phyloP scores from a whole-genome alignment of 208 protist species.

The Strigomonas culicis region DNA sequence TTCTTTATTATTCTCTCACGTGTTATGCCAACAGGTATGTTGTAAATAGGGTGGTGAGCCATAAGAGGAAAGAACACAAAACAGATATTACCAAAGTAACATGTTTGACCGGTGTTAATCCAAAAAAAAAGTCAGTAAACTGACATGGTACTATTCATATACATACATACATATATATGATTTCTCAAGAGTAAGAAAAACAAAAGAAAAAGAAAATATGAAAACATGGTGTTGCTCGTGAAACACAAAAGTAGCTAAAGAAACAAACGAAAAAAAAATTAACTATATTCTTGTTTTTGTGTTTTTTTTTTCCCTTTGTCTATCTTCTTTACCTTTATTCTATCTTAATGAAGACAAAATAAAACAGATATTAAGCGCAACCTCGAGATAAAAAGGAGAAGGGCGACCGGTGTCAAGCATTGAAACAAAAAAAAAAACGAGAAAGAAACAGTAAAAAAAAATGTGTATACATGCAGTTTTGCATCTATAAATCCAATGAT shows the following conservation, averaged over 20 bases:
- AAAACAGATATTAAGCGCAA: constrained; percentile 6
- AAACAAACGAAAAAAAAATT: constrained; percentile 11
- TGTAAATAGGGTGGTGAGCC: too few species aligned
- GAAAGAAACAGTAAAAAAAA: constrained; percentile 8
- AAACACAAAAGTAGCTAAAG: not conserved
- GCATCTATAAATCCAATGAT: not conserved
- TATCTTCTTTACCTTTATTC: constrained; percentile 13
- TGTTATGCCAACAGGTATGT: too few species aligned
- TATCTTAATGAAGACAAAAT: constrained; percentile 1
- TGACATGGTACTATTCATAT: not conserved
- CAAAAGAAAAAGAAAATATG: not conserved
- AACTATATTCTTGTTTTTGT: not conserved
- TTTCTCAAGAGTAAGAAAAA: not conserved
- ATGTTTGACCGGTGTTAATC: too few species aligned
- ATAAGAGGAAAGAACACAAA: too few species aligned
- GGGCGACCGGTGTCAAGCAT: too few species aligned
- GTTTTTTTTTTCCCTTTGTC: not conserved
- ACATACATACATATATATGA: not conserved
- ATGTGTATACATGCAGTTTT: not conserved
- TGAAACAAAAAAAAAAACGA: constrained; percentile 12
- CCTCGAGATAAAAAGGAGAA: not conserved
- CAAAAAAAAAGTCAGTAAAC: not conserved
- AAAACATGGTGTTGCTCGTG: not conserved
- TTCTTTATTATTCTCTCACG: too few species aligned
- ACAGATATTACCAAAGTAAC: too few species aligned